Evolutionary conservation across 257 asterid species (phyloP), one percentile per base, ranked within the genome.

Genomic region (Ajuga chamaepitys): DNA sequence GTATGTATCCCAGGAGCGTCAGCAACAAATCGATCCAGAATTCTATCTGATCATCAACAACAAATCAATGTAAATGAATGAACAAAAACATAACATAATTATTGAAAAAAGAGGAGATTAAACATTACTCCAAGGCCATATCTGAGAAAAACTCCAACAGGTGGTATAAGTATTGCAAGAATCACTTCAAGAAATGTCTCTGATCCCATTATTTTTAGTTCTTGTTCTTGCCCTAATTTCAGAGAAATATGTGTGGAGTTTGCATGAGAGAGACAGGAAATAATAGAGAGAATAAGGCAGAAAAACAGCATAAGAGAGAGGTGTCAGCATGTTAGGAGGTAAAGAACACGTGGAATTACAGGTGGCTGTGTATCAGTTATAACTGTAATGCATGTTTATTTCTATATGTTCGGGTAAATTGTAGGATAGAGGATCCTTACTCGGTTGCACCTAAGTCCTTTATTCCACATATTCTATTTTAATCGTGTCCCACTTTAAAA

Each of bases 61-160:
- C 9, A 64, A 34, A 5, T n/a, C 9, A 32, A 6, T 17, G 2
- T 7, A 17, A 16, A 70, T 16, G 1, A 48, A 42, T 16, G 0
- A 5, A 34, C 3, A 5, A 1, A 1, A 4, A 13, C 16, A 51
- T n/a, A 12, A 12, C 4, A 7, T 46, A 32, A 7, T 16, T 14
- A 14, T 18, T 28, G 17, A 30, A 8, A 20, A 44, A 26, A 18
- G 58, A 46, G 1, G 14, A 65, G 9, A 1, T n/a, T n/a, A n/a
- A n/a, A 22, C 34, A 68, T 71, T 88, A 92, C 98, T 7, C 98
- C 97, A 48, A 89, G 84, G 52, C 98, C 98, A 61, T 83, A 92
- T 77, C 97, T 89, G 55, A 88, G 90, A 78, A 92, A 92, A 69
- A 92, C 98, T 4, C 97, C 98, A 54, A 87, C 82, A 20, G 98